Evolutionary conservation across 441 rosid genomes (phyloP).

Genomic region (Corymbia calophylla): DNA sequence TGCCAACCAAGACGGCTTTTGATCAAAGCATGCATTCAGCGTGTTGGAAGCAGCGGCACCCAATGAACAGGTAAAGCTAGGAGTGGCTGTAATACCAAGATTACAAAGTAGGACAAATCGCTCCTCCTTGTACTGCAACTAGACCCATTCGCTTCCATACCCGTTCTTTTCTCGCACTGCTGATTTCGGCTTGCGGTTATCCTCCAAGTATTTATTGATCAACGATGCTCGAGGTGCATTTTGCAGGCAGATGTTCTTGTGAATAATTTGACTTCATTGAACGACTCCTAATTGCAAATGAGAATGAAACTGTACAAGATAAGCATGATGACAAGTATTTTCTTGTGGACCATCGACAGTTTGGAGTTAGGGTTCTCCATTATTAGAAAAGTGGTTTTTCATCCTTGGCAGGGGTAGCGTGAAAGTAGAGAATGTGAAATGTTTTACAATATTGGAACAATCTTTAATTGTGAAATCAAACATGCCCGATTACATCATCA

Average conservation of each 20-base stretch:
- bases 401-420: too few relatives aligned
- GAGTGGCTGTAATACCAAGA: too few relatives aligned
- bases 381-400: too few relatives aligned
- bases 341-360: too few relatives aligned
- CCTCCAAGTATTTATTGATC: neutral
- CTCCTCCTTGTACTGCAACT: neutral
- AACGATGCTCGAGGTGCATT: neutral
- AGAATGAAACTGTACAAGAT: too few relatives aligned
- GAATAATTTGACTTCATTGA: neutral
- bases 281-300: neutral
- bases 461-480: neutral
- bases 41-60: too few relatives aligned
- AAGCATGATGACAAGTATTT: too few relatives aligned
- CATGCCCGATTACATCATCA: accelerated
- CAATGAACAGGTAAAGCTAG: too few relatives aligned
- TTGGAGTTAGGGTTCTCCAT: too few relatives aligned
- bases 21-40: neutral
- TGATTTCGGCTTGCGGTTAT: too few relatives aligned
- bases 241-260: neutral
- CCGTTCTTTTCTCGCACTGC: accelerated
- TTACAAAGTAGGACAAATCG: neutral
- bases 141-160: neutral
- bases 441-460: neutral
- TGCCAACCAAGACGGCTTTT: too few relatives aligned
- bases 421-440: neutral